Evolutionary conservation across 2,329 filamentous ascomycete species (phyloP).

Genomic region (Fusarium denticulatum): DNA sequence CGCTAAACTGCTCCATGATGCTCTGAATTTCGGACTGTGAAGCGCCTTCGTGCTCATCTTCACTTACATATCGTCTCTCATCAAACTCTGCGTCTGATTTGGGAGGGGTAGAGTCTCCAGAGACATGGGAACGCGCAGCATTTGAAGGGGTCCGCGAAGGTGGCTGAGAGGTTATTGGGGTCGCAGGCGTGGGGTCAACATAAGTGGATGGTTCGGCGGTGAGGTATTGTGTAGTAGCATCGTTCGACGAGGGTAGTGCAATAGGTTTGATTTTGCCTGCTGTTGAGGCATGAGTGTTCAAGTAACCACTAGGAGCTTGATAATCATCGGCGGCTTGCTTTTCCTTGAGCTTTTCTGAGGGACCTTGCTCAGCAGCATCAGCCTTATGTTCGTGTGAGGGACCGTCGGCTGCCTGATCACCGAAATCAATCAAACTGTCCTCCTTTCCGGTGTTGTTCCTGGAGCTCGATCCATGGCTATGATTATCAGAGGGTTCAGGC

Average conservation of each 20-base stretch:
- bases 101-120: conserved; percentile 61
- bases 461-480: conserved; percentile 1
- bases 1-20: conserved; percentile 96
- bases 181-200: conserved; percentile 68
- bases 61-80: conserved; percentile 65
- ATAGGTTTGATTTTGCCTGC: conserved; percentile 61
- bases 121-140: conserved; percentile 59
- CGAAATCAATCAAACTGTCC: conserved; percentile 39
- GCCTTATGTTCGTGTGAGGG: neutral
- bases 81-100: conserved; percentile 65
- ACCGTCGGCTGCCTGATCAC: conserved; percentile 17
- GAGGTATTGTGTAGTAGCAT: conserved; percentile 55
- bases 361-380: conserved; percentile 7
- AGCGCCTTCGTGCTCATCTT: conserved; percentile 73
- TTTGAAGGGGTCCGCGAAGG: conserved; percentile 68
- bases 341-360: conserved; percentile 33
- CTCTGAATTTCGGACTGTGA: conserved; percentile 90
- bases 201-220: conserved; percentile 60
- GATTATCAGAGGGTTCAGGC: neutral
- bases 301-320: conserved; percentile 9
- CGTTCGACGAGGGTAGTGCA: conserved; percentile 50
- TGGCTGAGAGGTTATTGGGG: conserved; percentile 63
- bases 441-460: neutral
- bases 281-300: conserved; percentile 56
- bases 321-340: conserved; percentile 40